Percentiles rank a stretch among this genome's conserved stretches.
phyloP scores from a whole-genome alignment of 2,329 filamentous ascomycete species.

The Didymella glomerata region DNA sequence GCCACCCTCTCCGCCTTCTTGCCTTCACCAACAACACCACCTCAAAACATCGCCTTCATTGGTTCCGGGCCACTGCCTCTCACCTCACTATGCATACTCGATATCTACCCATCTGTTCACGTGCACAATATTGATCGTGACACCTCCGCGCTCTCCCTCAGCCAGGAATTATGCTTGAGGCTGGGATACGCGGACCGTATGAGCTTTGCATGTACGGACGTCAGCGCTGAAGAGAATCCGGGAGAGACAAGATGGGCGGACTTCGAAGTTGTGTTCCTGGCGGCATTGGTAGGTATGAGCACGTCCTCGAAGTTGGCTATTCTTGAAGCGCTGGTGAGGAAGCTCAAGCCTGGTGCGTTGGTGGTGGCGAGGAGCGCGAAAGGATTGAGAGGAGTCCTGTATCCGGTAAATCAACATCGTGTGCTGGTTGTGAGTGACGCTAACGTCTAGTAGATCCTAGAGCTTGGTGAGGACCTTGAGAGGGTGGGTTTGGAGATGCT shows the following conservation, averaged over 20 bases:
- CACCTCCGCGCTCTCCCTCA: slow-evolving; percentile 46
- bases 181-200: slow-evolving; percentile 48
- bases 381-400: slow-evolving; percentile 57
- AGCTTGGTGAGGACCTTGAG: slow-evolving; percentile 46
- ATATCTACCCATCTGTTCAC: slow-evolving; percentile 41
- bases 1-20: slow-evolving; percentile 52
- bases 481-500: slow-evolving; percentile 51
- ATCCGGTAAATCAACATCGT: slow-evolving; percentile 52
- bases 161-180: slow-evolving; percentile 40
- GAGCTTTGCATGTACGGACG: slow-evolving; percentile 52
- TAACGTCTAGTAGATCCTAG: slow-evolving; percentile 46
- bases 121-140: slow-evolving; percentile 57
- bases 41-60: slow-evolving; percentile 56
- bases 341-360: slow-evolving; percentile 55
- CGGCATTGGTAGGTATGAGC: slow-evolving; percentile 59
- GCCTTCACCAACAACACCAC: slow-evolving; percentile 30
- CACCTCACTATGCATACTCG: slow-evolving; percentile 57
- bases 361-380: slow-evolving; percentile 59
- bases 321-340: slow-evolving; percentile 47
- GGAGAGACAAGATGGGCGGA: slow-evolving; percentile 34
- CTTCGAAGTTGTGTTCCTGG: slow-evolving; percentile 60
- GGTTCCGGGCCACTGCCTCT: slow-evolving; percentile 62
- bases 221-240: slow-evolving; percentile 21
- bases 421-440: neutral
- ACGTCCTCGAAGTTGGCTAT: slow-evolving; percentile 56